Conservation (phyloP, 2,329 filamentous ascomycete species). For the Raffaelea ambrosiae region DNA sequence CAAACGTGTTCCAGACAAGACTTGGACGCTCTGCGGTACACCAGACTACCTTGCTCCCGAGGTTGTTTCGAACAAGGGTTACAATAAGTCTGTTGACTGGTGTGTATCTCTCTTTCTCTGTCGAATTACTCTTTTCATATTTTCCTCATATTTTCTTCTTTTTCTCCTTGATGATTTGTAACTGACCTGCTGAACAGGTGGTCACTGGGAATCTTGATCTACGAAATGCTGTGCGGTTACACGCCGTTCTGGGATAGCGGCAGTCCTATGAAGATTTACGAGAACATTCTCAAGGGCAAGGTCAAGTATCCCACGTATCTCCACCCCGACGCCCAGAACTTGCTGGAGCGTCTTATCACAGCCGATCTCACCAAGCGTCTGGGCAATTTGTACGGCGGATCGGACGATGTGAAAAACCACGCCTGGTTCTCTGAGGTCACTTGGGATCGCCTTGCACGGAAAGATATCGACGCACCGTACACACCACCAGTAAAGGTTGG, state of each 20-base stretch:
- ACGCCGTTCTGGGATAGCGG: slow-evolving; percentile 99
- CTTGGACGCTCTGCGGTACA: slow-evolving; percentile 96
- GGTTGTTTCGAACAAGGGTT: slow-evolving; percentile 97
- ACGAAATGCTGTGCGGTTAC: slow-evolving; percentile 98
- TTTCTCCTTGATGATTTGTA: background rate
- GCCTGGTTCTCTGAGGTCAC: slow-evolving; percentile 97
- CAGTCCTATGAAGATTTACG: slow-evolving; percentile 98
- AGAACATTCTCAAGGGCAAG: slow-evolving; percentile 92
- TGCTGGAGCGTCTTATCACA: slow-evolving; percentile 89
- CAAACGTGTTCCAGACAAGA: slow-evolving; percentile 97
- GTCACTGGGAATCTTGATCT: slow-evolving; percentile 96
- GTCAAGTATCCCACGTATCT: slow-evolving; percentile 97
- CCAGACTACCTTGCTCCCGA: slow-evolving; percentile 96
- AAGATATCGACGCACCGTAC: slow-evolving; percentile 97
- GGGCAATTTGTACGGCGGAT: slow-evolving; percentile 86
- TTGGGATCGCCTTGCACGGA: slow-evolving; percentile 87
- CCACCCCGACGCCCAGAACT: slow-evolving; percentile 85
- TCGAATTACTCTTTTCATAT: background rate
- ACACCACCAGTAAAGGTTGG: slow-evolving; percentile 92
- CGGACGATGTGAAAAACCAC: slow-evolving; percentile 89
- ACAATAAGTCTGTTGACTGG: slow-evolving; percentile 99
- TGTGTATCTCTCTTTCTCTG: slow-evolving; percentile 25
- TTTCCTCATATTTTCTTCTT: too few species aligned
- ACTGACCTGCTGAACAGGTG: slow-evolving; percentile 57
- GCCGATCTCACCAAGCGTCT: slow-evolving; percentile 89